phyloP scores from a whole-genome alignment of 345 rosid species.

The Syzygium aqueum region DNA sequence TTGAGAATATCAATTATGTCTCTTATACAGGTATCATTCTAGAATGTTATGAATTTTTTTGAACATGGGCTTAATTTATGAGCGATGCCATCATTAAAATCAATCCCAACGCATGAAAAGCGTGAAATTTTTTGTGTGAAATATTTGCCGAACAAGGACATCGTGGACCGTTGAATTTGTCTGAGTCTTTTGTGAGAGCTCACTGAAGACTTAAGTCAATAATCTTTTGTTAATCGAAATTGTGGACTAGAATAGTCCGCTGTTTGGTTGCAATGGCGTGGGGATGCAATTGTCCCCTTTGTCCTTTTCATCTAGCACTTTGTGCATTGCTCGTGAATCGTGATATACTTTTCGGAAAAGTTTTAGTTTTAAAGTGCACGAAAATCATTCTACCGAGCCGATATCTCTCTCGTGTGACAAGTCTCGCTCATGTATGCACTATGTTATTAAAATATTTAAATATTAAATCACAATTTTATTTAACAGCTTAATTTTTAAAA shows the following conservation, averaged over 20 bases:
- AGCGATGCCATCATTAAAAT: not conserved
- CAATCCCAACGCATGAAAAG: not conserved
- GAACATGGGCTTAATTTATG: not conserved
- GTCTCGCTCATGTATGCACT: no score
- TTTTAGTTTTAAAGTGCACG: no score
- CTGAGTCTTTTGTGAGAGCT: not conserved
- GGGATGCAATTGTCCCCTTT: not conserved
- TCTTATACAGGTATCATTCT: not conserved
- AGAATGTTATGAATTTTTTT: not conserved
- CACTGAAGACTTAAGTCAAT: not conserved
- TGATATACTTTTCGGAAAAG: no score
- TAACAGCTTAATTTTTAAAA: no score
- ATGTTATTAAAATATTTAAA: no score
- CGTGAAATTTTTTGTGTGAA: not conserved
- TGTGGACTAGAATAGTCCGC: not conserved
- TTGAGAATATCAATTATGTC: not conserved
- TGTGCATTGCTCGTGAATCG: not conserved
- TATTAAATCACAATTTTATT: no score
- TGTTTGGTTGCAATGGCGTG: no score
- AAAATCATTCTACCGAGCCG: no score
- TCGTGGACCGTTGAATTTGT: not conserved
- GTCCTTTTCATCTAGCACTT: not conserved
- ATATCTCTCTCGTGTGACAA: no score
- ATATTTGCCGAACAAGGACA: not conserved
- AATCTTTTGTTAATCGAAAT: not conserved